phyloP scores from a whole-genome alignment of 257 asterid species.

The Petunia secreta region DNA sequence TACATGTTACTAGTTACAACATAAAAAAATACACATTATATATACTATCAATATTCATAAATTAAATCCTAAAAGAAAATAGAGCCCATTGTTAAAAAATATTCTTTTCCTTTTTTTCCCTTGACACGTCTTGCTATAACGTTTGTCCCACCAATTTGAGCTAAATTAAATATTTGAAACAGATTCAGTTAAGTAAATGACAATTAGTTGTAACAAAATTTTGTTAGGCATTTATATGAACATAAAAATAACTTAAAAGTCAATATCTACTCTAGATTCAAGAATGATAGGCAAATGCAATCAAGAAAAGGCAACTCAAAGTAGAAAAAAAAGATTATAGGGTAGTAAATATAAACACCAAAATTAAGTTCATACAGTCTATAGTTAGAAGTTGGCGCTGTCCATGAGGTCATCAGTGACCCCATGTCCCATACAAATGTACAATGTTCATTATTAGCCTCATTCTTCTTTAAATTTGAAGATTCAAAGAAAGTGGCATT shows the following conservation, averaged over 20 bases:
- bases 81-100: no score
- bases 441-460: not conserved
- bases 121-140: no score
- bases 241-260: not conserved
- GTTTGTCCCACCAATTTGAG: no score
- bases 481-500: conserved; percentile 14
- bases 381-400: not conserved
- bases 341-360: not conserved
- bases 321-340: not conserved
- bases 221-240: not conserved
- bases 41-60: no score
- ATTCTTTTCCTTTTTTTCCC: no score
- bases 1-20: no score
- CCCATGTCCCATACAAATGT: conserved; percentile 9
- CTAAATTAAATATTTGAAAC: no score
- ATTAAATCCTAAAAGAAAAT: no score
- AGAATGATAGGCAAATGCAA: conserved; percentile 17
- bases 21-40: no score
- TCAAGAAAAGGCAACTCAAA: not conserved
- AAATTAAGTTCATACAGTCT: not conserved
- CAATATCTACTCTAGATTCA: not conserved
- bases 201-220: no score
- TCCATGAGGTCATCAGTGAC: not conserved
- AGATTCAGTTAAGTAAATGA: no score
- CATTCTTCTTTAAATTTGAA: not conserved